These are phyloP conservation scores for Cornus florida DNA, from an alignment of 148 eudicot species.

Conservation along the genomic window DNA sequence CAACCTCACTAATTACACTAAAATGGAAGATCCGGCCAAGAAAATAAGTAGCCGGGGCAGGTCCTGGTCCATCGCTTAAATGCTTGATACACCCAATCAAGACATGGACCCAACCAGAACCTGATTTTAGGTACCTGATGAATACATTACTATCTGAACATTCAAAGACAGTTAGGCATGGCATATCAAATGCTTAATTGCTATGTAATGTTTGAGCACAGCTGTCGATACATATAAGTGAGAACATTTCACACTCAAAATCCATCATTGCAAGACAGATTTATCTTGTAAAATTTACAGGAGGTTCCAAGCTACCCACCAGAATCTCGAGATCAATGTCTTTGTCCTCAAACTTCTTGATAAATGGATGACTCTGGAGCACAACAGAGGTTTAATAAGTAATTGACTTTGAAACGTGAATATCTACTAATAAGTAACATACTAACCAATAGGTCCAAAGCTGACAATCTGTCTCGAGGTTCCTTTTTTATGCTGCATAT, in stretches of 20 bases:
- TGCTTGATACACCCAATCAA: too few relatives aligned
- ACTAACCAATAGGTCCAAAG: constrained; percentile 90
- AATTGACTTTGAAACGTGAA: not conserved
- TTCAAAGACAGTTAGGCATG: too few relatives aligned
- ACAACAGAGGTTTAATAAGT: constrained; percentile 15
- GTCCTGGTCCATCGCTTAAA: too few relatives aligned
- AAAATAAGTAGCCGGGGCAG: too few relatives aligned
- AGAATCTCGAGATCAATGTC: constrained; percentile 84
- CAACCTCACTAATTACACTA: too few relatives aligned
- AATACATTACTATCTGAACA: too few relatives aligned
- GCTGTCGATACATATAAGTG: constrained; percentile 4
- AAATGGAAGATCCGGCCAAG: too few relatives aligned
- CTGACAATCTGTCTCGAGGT: constrained; percentile 75
- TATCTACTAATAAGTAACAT: not conserved
- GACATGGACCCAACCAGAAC: too few relatives aligned
- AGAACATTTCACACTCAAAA: constrained; percentile 10
- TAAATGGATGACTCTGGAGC: constrained; percentile 82
- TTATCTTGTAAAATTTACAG: constrained; percentile 76
- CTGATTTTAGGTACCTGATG: too few relatives aligned
- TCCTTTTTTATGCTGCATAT: constrained; percentile 84
- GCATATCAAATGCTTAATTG: not conserved
- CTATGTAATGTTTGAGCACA: not conserved
- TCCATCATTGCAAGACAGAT: constrained; percentile 21
- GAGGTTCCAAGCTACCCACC: constrained; percentile 80
- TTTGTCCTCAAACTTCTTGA: constrained; percentile 92